phyloP scores from a whole-genome alignment of 345 rosid species.

The Syzygium aqueum region DNA sequence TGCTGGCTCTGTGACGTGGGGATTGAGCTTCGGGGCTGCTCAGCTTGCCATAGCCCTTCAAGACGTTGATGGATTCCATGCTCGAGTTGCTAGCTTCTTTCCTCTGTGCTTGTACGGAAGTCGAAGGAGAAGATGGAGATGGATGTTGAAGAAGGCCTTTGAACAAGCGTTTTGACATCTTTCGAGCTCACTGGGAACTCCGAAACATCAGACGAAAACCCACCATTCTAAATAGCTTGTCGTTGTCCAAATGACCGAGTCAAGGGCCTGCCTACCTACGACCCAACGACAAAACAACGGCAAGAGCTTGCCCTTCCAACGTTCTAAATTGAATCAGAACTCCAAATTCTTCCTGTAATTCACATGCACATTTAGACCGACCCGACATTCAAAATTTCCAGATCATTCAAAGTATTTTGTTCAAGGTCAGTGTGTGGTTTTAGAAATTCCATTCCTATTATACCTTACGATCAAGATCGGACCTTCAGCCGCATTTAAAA shows the following conservation, averaged over 20 bases:
- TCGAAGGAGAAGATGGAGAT: neutral
- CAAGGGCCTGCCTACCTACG: neutral
- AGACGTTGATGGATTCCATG: slow-evolving; percentile 53
- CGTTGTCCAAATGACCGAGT: neutral
- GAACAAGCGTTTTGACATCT: neutral
- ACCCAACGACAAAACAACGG: neutral
- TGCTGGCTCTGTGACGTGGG: slow-evolving; percentile 4
- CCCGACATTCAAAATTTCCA: neutral
- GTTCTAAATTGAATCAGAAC: neutral
- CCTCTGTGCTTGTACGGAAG: neutral
- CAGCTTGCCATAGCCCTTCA: slow-evolving; percentile 70
- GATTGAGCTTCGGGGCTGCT: slow-evolving; percentile 27
- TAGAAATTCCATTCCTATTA: neutral
- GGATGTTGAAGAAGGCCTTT: neutral
- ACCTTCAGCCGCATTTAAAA: neutral
- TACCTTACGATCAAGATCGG: neutral
- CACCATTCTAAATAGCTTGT: neutral
- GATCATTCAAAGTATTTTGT: neutral
- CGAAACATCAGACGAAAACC: neutral
- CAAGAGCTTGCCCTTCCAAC: neutral
- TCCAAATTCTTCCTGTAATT: neutral
- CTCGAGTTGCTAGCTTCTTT: neutral
- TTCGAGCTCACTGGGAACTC: neutral
- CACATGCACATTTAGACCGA: neutral
- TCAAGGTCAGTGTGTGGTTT: neutral